These are phyloP conservation scores for Aschersonia sp. DNA, from an alignment of 2,329 filamentous ascomycete genomes.

Conservation along the genomic window DNA sequence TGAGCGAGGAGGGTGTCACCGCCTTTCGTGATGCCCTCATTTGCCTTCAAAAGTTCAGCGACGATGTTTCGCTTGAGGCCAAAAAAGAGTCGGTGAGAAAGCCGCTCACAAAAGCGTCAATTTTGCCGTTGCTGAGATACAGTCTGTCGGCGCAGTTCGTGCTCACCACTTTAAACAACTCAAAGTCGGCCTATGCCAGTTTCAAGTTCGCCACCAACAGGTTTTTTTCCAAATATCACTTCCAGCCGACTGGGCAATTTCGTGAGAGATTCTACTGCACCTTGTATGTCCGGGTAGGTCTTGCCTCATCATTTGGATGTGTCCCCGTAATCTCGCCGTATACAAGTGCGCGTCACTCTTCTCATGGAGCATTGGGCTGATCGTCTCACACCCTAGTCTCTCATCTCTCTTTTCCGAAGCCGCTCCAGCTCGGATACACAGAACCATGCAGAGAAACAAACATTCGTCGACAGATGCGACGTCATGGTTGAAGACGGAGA, in stretches of 20 bases:
- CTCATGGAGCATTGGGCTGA: no score
- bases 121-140: not conserved
- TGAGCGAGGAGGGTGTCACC: conserved; percentile 58
- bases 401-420: conserved; percentile 62
- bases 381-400: conserved; percentile 25
- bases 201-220: conserved; percentile 51
- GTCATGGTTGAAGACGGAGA: conserved; percentile 59
- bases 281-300: conserved; percentile 52
- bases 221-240: conserved; percentile 64
- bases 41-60: conserved; percentile 68
- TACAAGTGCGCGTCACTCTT: no score
- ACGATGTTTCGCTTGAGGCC: conserved; percentile 63
- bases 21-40: conserved; percentile 59
- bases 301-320: no score
- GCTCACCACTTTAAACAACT: conserved; percentile 64
- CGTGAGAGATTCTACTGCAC: conserved; percentile 57
- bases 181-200: conserved; percentile 66
- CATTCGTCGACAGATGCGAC: conserved; percentile 60
- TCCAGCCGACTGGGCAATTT: conserved; percentile 35
- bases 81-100: conserved; percentile 45
- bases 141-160: conserved; percentile 36
- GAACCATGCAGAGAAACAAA: conserved; percentile 48
- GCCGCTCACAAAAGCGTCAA: conserved; percentile 2
- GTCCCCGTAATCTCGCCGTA: no score
- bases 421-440: conserved; percentile 42